Evolutionary conservation across 148 eudicot genomes (phyloP).

Genomic region (Vaccinium myrtillus): DNA sequence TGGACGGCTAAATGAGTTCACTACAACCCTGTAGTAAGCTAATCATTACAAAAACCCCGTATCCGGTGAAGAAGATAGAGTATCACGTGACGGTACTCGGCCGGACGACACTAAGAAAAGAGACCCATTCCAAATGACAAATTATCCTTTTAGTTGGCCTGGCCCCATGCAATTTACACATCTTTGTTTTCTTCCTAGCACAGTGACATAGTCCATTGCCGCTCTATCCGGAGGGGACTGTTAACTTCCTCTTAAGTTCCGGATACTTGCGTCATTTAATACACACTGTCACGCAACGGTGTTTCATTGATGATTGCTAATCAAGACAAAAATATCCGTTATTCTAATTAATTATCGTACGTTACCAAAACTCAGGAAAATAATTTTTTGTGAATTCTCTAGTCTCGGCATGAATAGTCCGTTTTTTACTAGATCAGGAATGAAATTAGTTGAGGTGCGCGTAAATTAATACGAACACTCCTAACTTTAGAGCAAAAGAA

Average conservation of each 20-base stretch:
- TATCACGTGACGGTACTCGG: no score
- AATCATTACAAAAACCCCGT: no score
- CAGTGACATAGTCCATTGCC: neutral
- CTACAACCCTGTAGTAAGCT: no score
- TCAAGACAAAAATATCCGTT: neutral
- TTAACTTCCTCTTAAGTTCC: neutral
- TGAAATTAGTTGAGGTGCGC: no score
- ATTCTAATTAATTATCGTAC: neutral
- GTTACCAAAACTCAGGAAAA: neutral
- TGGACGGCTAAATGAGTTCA: no score
- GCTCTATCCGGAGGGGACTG: neutral
- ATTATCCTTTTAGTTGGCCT: neutral
- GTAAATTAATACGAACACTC: no score
- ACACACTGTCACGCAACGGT: neutral
- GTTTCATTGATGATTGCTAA: neutral
- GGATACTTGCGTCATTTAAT: slow-evolving; percentile 1
- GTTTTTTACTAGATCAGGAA: no score
- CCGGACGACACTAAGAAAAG: no score
- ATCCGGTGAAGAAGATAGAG: no score
- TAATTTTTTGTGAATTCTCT: no score
- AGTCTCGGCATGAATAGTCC: no score
- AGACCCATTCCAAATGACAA: neutral
- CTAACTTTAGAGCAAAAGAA: no score
- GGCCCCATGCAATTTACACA: neutral
- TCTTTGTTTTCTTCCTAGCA: neutral